phyloP scores from a whole-genome alignment of 2,329 filamentous ascomycete species.

The Thelonectria olida region DNA sequence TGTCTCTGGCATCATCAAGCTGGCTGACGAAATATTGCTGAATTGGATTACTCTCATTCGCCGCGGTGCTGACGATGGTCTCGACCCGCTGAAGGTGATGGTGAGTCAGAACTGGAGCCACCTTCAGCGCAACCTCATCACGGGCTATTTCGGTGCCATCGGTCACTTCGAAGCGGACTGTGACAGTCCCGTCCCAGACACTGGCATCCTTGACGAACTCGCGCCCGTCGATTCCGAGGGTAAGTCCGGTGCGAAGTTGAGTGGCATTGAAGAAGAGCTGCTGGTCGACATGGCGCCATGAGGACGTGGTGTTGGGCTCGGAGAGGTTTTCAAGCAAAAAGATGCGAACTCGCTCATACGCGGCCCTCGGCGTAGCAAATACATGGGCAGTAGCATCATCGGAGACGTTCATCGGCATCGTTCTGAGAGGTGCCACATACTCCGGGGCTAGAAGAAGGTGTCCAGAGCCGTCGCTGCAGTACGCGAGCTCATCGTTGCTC shows the following conservation, averaged over 20 bases:
- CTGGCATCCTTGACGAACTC: conserved; percentile 36
- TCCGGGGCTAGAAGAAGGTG: conserved; percentile 43
- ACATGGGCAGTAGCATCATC: conserved; percentile 29
- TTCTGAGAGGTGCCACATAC: conserved; percentile 45
- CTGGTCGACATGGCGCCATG: conserved; percentile 40
- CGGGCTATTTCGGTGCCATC: conserved; percentile 26
- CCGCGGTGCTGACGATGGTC: conserved; percentile 37
- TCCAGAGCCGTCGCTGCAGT: conserved; percentile 49
- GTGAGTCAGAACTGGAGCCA: conserved; percentile 50
- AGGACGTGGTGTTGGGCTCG: not conserved
- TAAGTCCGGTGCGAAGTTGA: conserved; percentile 42
- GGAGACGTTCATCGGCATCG: conserved; percentile 38
- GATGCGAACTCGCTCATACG: conserved; percentile 39
- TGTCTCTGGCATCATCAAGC: conserved; percentile 23
- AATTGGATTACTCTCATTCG: not conserved
- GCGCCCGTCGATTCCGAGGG: conserved; percentile 49
- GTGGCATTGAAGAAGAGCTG: conserved; percentile 41
- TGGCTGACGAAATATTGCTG: conserved; percentile 31
- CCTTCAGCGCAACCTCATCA: conserved; percentile 45
- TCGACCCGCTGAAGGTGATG: conserved; percentile 46
- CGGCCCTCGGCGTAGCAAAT: conserved; percentile 8
- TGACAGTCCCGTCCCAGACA: conserved; percentile 42
- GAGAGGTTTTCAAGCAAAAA: conserved; percentile 33
- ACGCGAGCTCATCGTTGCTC: conserved; percentile 35
- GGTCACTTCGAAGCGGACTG: conserved; percentile 41